These are phyloP conservation scores for Vaccinium vitisidaea DNA, from an alignment of 148 eudicot genomes.

Conservation along the genomic window DNA sequence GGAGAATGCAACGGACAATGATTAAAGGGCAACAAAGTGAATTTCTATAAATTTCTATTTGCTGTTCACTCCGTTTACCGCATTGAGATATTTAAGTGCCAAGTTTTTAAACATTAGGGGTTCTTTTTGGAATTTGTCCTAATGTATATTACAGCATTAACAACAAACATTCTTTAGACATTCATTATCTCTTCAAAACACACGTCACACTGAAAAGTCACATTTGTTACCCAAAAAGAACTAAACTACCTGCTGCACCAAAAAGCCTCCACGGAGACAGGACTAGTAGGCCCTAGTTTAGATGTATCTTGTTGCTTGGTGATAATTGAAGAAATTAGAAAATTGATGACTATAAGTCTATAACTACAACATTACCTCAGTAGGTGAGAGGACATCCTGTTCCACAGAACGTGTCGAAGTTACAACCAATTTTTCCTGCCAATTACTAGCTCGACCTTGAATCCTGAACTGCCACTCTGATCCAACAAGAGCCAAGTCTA, in stretches of 20 bases:
- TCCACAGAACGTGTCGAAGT: slow-evolving; percentile 97
- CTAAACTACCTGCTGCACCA: neutral
- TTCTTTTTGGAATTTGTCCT: neutral
- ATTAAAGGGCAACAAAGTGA: neutral
- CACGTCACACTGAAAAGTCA: neutral
- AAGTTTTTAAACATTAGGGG: neutral
- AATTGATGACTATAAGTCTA: neutral
- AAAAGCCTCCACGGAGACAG: neutral
- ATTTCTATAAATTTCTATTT: neutral
- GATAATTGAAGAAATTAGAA: neutral
- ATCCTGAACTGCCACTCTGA: slow-evolving; percentile 99
- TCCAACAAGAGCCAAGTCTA: slow-evolving; percentile 96
- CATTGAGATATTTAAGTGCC: neutral
- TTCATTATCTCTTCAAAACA: neutral
- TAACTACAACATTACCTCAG: slow-evolving; percentile 58
- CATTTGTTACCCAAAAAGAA: neutral
- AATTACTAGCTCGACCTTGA: slow-evolving; percentile 96
- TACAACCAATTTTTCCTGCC: slow-evolving; percentile 98
- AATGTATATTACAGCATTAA: neutral
- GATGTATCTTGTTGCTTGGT: neutral
- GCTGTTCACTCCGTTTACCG: neutral
- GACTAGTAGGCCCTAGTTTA: neutral
- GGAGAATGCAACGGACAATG: neutral
- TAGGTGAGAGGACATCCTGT: slow-evolving; percentile 90
- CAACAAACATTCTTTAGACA: neutral